These are phyloP conservation scores for Ammopiptanthus mongolicus DNA, from an alignment of 306 rosid species.

Conservation along the genomic window DNA sequence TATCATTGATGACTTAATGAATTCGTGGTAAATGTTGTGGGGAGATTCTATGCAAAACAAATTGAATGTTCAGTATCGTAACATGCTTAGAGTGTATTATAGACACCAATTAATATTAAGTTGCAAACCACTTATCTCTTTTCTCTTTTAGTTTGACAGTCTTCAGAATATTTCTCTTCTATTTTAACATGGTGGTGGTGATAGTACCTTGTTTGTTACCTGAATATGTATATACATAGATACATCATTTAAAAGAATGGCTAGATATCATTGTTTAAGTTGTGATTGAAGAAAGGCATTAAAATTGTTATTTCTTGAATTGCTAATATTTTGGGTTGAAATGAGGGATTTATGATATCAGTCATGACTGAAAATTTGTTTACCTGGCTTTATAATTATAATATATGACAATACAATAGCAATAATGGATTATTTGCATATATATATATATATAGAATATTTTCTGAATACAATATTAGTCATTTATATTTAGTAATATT, in stretches of 20 bases:
- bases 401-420: neutral
- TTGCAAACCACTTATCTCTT: neutral
- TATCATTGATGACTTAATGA: neutral
- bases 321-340: neutral
- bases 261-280: neutral
- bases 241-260: neutral
- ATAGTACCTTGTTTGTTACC: neutral
- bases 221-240: neutral
- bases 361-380: neutral
- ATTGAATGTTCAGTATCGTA: neutral
- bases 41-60: neutral
- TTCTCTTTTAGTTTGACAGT: neutral
- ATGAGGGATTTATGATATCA: neutral
- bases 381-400: neutral
- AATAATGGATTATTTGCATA: neutral
- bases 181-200: neutral
- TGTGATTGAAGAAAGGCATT: neutral
- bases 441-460: neutral
- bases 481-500: neutral
- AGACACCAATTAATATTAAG: neutral
- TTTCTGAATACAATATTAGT: neutral
- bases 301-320: neutral
- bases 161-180: neutral
- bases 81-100: neutral
- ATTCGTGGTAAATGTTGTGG: neutral